Base-by-base conservation (phyloP, 306 rosid genomes). In the Casuarina cunninghamiana region DNA sequence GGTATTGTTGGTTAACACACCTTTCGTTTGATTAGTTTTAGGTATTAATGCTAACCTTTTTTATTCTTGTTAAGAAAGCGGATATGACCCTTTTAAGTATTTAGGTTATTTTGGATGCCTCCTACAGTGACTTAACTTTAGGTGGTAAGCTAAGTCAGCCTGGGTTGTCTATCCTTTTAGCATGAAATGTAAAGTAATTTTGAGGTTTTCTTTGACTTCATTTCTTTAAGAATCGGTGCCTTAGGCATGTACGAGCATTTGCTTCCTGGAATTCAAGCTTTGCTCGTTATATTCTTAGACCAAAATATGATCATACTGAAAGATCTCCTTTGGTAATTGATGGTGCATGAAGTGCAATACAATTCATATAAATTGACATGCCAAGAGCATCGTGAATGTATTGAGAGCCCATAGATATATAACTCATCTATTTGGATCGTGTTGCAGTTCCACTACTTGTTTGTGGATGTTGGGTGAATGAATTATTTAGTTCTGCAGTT, bases 141-240 rank as follows among this genome's bases (percentile, higher is more conserved):
- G 26, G 71, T 75, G 46, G 26, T 73, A 68, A 66, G 57, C 35
- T 75, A 5, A 38, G 76, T 35, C 74, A 60, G 39, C 66, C 32
- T 60, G 66, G 66, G 66, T 78, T 75, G 67, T 76, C 62, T 38
- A 42, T 80, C 57, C 45, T 4, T 70, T 12, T 58, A 60, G 10
- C 50, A 63, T 51, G 78, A 71, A 74, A 54, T 84, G 90, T 87
- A 87, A 74, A 87, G 83, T 62, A 26, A 26, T 49, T 72, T 19
- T 48, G 55, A n/a, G 35, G 44, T 68, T 13, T 38, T 53, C 50
- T 46, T 21, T 51, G 17, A 73, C 51, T 55, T 26, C 50, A 69
- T 53, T 37, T 39, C 11, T 71, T 49, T 49, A 48, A 15, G 38
- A 49, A 48, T 48, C 61, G 17, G 51, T 35, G 32, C 32, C 32